Evolutionary conservation across 495 filamentous ascomycete species (phyloP).

Genomic region (Amorphotheca resinae): DNA sequence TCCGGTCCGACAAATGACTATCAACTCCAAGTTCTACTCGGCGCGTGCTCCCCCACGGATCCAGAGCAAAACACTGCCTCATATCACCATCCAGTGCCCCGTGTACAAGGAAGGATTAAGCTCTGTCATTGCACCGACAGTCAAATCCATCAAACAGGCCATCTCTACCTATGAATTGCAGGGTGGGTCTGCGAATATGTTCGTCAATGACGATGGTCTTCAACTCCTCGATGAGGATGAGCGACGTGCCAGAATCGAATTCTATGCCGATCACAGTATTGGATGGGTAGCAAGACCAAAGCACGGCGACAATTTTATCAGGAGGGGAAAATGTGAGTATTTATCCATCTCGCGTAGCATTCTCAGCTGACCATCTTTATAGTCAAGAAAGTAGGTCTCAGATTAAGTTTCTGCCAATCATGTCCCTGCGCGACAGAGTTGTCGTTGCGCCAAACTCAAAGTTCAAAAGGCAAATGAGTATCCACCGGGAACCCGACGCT

Average conservation of each 20-base stretch:
- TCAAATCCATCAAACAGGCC: conserved; percentile 57
- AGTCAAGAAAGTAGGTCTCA: conserved; percentile 21
- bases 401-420: conserved; percentile 2
- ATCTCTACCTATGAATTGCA: conserved; percentile 72
- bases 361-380: conserved; percentile 10
- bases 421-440: too few relatives aligned
- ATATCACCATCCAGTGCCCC: conserved; percentile 60
- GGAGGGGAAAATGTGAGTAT: conserved; percentile 38
- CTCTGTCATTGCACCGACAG: conserved; percentile 54
- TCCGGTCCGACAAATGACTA: conserved; percentile 55
- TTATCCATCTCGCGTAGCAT: neutral
- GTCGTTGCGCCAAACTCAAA: too few relatives aligned
- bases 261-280: conserved; percentile 60
- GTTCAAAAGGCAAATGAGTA: too few relatives aligned
- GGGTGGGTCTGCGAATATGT: conserved; percentile 68
- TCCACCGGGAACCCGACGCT: too few relatives aligned
- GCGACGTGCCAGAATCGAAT: conserved; percentile 51
- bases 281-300: conserved; percentile 69
- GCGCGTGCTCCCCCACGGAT: conserved; percentile 48
- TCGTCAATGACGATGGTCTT: conserved; percentile 70
- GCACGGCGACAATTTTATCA: conserved; percentile 46
- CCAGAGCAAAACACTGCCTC: conserved; percentile 39
- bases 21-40: conserved; percentile 71
- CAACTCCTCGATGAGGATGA: conserved; percentile 58
- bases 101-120: conserved; percentile 61